Conservation (phyloP, 495 filamentous ascomycete genomes). For the Darksidea phi region DNA sequence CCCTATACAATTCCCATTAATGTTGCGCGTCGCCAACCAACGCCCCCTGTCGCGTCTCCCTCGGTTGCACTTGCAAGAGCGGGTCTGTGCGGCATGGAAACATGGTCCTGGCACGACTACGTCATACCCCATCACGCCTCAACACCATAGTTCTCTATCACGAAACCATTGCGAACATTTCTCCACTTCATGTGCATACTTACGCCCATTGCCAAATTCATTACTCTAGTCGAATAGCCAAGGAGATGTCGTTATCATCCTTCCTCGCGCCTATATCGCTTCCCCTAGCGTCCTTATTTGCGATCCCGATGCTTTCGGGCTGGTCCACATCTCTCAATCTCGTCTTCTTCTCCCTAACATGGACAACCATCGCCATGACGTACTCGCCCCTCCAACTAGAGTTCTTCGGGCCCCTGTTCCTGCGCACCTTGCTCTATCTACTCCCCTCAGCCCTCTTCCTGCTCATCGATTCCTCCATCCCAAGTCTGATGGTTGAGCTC, state of each 20-base stretch:
- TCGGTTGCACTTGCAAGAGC: background rate
- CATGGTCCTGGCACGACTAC: conserved; percentile 3
- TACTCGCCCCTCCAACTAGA: conserved; percentile 76
- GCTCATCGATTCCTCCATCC: conserved; percentile 67
- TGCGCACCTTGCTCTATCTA: conserved; percentile 71
- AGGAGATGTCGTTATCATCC: conserved; percentile 11
- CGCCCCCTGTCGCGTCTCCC: background rate
- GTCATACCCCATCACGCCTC: conserved; percentile 5
- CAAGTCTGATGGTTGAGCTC: conserved; percentile 61
- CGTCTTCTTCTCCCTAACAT: conserved; percentile 87
- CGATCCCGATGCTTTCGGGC: conserved; percentile 51
- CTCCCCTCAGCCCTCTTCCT: conserved; percentile 73
- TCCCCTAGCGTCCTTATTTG: conserved; percentile 66
- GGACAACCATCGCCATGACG: conserved; percentile 77
- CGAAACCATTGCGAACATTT: background rate
- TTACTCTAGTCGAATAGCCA: background rate
- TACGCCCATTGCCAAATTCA: background rate
- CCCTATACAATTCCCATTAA: background rate
- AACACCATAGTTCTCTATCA: conserved; percentile 15
- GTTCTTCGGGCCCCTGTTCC: conserved; percentile 62
- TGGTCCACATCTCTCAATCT: conserved; percentile 80
- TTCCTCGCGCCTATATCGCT: conserved; percentile 57
- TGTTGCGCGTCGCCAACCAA: background rate
- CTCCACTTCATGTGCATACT: background rate
- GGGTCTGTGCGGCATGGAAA: background rate